Base-by-base conservation (phyloP, 768 basidiomycete genomes). In the Rhodotorula babjevae region DNA sequence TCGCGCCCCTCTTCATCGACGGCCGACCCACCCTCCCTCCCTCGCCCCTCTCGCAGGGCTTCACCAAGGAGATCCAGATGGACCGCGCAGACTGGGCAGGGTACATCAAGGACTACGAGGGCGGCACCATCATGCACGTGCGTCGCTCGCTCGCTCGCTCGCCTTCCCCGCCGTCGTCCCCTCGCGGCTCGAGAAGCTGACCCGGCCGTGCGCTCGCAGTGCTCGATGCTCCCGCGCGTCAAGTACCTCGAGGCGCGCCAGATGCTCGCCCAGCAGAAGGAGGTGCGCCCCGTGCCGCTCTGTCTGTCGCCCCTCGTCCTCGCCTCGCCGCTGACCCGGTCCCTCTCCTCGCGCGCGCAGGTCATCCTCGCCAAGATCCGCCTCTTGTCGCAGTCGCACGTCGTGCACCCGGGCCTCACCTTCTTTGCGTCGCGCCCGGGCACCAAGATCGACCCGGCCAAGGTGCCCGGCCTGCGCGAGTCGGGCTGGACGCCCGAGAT, bases 21-120 rank as follows among this genome's bases (percentile, higher is more conserved):
- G 16, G 11, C 16, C 16, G n/a, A 46, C 25, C 0, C 6, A 0
- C 23, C 4, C 29, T 25, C 31, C 7, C 33, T 23, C 47, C 23
- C 4, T 10, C 6, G 58, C 23, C 9, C 19, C 9, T 8, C 50
- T 25, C 25, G 9, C 68, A 82, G 79, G 96, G 96, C 0, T 99
- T 99, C 81, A 91, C 92, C 12, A 98, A 98, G 81, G 94, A 98
- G 68, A 95, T 99, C 72, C 89, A 90, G 1, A 85, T 96, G n/a
- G 89, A 89, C 71, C 86, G 94, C 57, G 87, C 90, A 3, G 85
- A 89, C 15, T 99, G 96, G 96, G 94, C 95, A 0, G 96, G 94
- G 19, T 98, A 99, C 81, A 98, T 99, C 87, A 99, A 98, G 81
- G 96, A 99, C 80, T 99, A 99, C 81, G 96, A 99, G 81, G 95